Percentiles rank a stretch among this genome's conserved stretches.
These are phyloP conservation scores for Dactylellina sp. DNA, from an alignment of 2,329 filamentous ascomycete genomes.

Conservation along the genomic window DNA sequence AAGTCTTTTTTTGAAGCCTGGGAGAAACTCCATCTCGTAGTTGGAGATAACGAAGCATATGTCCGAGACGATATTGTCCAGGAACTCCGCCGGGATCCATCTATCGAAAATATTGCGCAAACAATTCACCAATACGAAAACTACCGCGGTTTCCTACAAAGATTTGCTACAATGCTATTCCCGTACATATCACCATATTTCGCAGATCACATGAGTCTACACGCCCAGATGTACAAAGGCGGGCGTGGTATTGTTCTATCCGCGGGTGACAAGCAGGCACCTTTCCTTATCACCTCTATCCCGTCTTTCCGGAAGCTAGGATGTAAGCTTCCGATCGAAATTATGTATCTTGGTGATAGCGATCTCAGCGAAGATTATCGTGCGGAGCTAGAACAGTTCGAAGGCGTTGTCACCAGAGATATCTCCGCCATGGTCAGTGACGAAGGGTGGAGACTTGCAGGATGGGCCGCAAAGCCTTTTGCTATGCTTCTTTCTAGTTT, in stretches of 20 bases:
- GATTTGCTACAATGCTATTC: conserved; percentile 64
- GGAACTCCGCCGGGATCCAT: conserved; percentile 62
- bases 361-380: conserved; percentile 66
- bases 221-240: conserved; percentile 64
- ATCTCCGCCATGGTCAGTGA: conserved; percentile 66
- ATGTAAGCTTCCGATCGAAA: conserved; percentile 64
- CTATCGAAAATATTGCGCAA: conserved; percentile 59
- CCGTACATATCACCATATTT: conserved; percentile 65
- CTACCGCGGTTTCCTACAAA: conserved; percentile 64
- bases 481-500: conserved; percentile 67
- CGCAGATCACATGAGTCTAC: conserved; percentile 66
- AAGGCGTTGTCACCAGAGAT: conserved; percentile 66
- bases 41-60: conserved; percentile 62
- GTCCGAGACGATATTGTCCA: conserved; percentile 65
- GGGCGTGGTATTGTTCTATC: conserved; percentile 66
- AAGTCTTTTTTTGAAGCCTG: conserved; percentile 64
- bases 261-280: conserved; percentile 65
- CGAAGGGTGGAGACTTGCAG: conserved; percentile 65
- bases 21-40: conserved; percentile 63
- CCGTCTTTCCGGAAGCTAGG: conserved; percentile 63
- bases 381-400: conserved; percentile 64
- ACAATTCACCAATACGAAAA: conserved; percentile 65
- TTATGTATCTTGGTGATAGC: conserved; percentile 65
- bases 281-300: conserved; percentile 66
- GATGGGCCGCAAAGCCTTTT: conserved; percentile 67